Evolutionary conservation across 2,329 filamentous ascomycete genomes (phyloP).

Genomic region (Bretziella fagacearum): DNA sequence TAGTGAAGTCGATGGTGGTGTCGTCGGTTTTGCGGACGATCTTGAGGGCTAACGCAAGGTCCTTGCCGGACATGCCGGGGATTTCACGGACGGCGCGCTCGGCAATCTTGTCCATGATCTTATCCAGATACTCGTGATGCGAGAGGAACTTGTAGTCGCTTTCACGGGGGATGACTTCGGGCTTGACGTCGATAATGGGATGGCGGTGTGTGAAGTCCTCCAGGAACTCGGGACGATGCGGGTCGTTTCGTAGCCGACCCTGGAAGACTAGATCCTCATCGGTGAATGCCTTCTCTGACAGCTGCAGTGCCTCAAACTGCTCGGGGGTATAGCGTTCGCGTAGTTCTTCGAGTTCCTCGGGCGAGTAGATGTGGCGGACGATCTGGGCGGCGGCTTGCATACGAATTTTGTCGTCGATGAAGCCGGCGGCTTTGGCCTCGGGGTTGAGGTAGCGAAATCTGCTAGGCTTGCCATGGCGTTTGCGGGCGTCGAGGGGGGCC

Average conservation of each 20-base stretch:
- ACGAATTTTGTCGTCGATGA: not conserved
- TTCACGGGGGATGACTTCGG: slow-evolving; percentile 31
- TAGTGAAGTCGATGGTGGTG: slow-evolving; percentile 32
- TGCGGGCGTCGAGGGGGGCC: slow-evolving; percentile 30
- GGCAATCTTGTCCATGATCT: slow-evolving; percentile 20
- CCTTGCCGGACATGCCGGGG: slow-evolving; percentile 26
- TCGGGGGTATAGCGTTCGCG: slow-evolving; percentile 54
- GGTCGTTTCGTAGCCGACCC: slow-evolving; percentile 53
- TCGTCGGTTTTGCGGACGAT: slow-evolving; percentile 27
- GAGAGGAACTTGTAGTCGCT: slow-evolving; percentile 41
- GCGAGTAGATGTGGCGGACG: not conserved
- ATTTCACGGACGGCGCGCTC: slow-evolving; percentile 38
- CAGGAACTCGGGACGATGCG: slow-evolving; percentile 55
- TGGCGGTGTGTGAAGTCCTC: slow-evolving; percentile 69
- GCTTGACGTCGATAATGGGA: slow-evolving; percentile 59
- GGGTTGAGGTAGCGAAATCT: slow-evolving; percentile 11
- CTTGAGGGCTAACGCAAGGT: slow-evolving; percentile 27
- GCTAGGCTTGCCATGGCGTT: slow-evolving; percentile 8
- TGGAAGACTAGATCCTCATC: slow-evolving; percentile 57
- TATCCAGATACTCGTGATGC: slow-evolving; percentile 36
- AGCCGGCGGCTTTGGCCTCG: slow-evolving; percentile 5
- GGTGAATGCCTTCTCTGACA: slow-evolving; percentile 62
- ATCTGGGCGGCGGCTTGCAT: slow-evolving; percentile 3
- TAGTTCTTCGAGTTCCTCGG: slow-evolving; percentile 8
- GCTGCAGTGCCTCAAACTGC: slow-evolving; percentile 67